Percentiles rank a stretch among this genome's conserved stretches.
Evolutionary conservation across 495 filamentous ascomycete species (phyloP).

Genomic region (Chaetomium fimeti): DNA sequence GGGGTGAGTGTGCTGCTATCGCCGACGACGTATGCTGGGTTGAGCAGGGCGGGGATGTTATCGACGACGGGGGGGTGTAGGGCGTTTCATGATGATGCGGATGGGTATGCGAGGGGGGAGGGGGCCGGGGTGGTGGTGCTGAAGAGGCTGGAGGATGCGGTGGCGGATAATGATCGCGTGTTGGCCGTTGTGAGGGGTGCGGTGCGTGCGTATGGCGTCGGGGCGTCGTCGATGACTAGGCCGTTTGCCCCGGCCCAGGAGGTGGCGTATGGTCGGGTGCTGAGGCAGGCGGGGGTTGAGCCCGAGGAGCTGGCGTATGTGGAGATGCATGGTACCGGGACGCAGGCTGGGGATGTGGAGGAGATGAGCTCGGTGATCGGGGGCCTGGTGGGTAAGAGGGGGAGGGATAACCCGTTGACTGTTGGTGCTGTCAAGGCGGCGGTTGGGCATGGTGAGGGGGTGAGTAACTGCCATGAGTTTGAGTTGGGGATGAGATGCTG

Average conservation of each 20-base stretch:
- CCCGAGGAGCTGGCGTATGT: not conserved
- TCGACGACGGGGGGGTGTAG: not conserved
- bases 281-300: not conserved
- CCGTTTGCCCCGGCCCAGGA: not conserved
- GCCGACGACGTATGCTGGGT: not conserved
- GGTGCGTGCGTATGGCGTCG: not conserved
- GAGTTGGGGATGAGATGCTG: not conserved
- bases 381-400: not conserved
- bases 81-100: not conserved
- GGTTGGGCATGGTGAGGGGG: not conserved
- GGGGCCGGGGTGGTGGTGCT: not conserved
- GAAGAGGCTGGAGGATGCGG: constrained; percentile 4
- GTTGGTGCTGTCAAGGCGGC: not conserved
- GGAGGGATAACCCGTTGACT: not conserved
- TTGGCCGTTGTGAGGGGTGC: not conserved
- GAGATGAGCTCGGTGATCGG: constrained; percentile 1
- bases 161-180: not conserved
- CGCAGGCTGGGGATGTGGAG: constrained; percentile 6
- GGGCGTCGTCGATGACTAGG: not conserved
- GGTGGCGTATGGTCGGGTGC: not conserved
- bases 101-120: not conserved
- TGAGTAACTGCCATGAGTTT: not conserved
- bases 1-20: not conserved
- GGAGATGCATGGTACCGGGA: constrained; percentile 18
- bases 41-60: not conserved